A percentile compares a stretch with the other conserved stretches of the same genome.
phyloP scores from a whole-genome alignment of 495 filamentous ascomycete genomes.

The Penicillium taxi region DNA sequence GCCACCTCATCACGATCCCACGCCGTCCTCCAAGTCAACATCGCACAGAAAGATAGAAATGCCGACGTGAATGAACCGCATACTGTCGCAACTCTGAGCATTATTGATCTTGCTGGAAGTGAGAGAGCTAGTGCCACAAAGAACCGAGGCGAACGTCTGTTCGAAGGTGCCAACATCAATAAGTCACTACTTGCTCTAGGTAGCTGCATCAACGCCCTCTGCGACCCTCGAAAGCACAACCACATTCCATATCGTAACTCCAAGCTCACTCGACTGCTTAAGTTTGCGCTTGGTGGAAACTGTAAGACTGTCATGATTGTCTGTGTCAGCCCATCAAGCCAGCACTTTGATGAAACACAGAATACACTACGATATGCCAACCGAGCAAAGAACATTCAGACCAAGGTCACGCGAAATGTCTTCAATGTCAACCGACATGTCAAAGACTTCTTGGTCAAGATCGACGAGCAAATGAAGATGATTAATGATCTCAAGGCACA shows the following conservation, averaged over 20 bases:
- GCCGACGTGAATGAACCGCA: constrained; percentile 90
- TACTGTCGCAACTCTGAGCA: constrained; percentile 95
- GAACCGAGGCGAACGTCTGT: constrained; percentile 83
- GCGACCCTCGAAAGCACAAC: constrained; percentile 84
- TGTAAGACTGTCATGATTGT: constrained; percentile 99
- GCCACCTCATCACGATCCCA: constrained; percentile 96
- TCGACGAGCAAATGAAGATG: constrained; percentile 86
- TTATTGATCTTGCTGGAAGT: constrained; percentile 95
- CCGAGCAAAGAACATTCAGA: constrained; percentile 98
- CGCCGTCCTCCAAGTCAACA: constrained; percentile 96
- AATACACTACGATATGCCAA: constrained; percentile 98
- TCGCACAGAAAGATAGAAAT: constrained; percentile 89
- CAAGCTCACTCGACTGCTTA: constrained; percentile 90
- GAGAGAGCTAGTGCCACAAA: constrained; percentile 95
- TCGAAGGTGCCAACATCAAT: constrained; percentile 99
- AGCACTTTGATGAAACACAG: constrained; percentile 97
- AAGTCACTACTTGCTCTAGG: constrained; percentile 91
- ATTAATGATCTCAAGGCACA: constrained; percentile 92
- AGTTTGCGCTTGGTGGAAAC: constrained; percentile 95
- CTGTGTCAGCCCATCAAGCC: constrained; percentile 92
- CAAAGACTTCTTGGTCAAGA: constrained; percentile 96
- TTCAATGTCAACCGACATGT: constrained; percentile 99
- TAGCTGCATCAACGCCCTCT: constrained; percentile 98
- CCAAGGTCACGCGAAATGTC: constrained; percentile 95
- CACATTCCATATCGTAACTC: constrained; percentile 98